A percentile compares a stretch with the other conserved stretches of the same genome.
phyloP scores from a whole-genome alignment of 2,329 filamentous ascomycete species.

The Xylaria sp. region DNA sequence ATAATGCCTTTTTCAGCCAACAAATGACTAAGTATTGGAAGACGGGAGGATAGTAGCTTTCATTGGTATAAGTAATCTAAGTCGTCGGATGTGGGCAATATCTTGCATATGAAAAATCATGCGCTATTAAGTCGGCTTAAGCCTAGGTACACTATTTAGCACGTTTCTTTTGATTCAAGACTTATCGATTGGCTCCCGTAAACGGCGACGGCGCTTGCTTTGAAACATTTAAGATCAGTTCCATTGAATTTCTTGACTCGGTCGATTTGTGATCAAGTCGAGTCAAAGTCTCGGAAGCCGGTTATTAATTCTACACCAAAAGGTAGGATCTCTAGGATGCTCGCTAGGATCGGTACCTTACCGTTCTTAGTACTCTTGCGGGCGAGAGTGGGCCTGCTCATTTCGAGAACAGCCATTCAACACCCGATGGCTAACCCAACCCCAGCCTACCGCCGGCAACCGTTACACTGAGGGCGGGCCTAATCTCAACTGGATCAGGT shows the following conservation, averaged over 20 bases:
- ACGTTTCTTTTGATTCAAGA: neutral
- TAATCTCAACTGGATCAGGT: constrained; percentile 33
- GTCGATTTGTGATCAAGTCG: constrained; percentile 8
- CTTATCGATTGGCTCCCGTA: neutral
- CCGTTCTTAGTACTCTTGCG: constrained; percentile 22
- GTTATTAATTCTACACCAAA: neutral
- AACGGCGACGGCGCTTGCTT: neutral
- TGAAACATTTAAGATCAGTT: constrained; percentile 25
- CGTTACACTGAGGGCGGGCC: constrained; percentile 32
- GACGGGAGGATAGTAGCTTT: neutral
- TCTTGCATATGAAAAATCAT: constrained; percentile 23
- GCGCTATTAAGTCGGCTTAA: constrained; percentile 2
- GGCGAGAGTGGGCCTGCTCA: constrained; percentile 32
- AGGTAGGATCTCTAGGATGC: neutral
- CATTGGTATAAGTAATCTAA: neutral
- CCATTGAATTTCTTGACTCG: constrained; percentile 15
- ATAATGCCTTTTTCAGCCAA: neutral
- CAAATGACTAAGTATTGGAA: neutral
- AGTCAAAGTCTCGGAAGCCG: constrained; percentile 7
- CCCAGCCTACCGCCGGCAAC: constrained; percentile 33
- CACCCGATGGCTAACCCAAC: constrained; percentile 7
- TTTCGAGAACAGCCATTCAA: constrained; percentile 33
- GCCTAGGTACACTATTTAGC: neutral
- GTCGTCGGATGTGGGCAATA: neutral
- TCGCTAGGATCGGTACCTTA: constrained; percentile 32